Evolutionary conservation across 1,139 yeast genomes (phyloP).

Genomic region (Pichia sp.): DNA sequence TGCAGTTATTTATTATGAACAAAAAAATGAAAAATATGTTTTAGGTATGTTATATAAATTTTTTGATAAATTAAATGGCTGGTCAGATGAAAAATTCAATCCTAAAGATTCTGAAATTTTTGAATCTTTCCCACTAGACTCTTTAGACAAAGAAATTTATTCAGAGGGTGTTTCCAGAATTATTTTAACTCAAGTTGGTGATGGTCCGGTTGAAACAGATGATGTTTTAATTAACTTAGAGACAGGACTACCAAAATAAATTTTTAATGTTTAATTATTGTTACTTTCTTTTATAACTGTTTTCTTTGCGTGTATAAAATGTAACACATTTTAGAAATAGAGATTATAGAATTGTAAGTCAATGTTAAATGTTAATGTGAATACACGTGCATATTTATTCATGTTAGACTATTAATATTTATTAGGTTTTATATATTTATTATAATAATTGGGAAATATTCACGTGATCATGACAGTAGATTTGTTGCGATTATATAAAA

Average conservation of each 20-base stretch:
- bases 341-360: too few species aligned
- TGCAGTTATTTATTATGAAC: conserved; percentile 86
- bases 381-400: too few species aligned
- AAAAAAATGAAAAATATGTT: conserved; percentile 61
- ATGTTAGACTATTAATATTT: too few species aligned
- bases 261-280: not conserved
- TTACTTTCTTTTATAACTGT: not conserved
- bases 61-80: conserved; percentile 59
- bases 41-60: conserved; percentile 52
- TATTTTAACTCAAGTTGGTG: conserved; percentile 80
- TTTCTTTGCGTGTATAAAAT: not conserved
- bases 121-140: conserved; percentile 33
- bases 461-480: too few species aligned
- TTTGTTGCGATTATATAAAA: too few species aligned
- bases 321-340: too few species aligned
- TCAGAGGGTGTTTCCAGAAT: conserved; percentile 70
- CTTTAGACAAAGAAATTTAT: conserved; percentile 45
- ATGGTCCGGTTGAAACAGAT: conserved; percentile 64
- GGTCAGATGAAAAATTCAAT: conserved; percentile 43
- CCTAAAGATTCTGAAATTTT: conserved; percentile 21
- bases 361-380: too few species aligned
- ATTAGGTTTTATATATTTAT: too few species aligned
- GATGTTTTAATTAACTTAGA: conserved; percentile 47
- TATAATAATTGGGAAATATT: too few species aligned
- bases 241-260: conserved; percentile 40